A percentile compares a stretch with the other conserved stretches of the same genome.
phyloP scores from a whole-genome alignment of 331 rosid genomes.

The Saraca asoca region DNA sequence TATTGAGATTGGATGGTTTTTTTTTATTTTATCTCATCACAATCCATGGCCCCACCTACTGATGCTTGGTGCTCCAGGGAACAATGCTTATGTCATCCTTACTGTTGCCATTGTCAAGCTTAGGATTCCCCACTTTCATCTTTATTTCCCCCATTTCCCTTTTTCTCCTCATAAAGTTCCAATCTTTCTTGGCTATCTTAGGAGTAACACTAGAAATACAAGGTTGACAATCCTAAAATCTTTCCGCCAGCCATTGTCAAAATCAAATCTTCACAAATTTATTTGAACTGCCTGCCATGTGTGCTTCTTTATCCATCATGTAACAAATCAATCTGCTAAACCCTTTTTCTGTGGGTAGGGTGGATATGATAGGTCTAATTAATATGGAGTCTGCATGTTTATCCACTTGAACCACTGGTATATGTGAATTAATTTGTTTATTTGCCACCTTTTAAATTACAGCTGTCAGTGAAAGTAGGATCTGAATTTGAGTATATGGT shows the following conservation, averaged over 20 bases:
- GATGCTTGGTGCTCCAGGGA: conserved; percentile 73
- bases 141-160: conserved; percentile 31
- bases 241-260: conserved; percentile 40
- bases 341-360: conserved; percentile 34
- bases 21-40: conserved; percentile 41
- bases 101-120: conserved; percentile 56
- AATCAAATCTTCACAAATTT: conserved; percentile 43
- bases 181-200: conserved; percentile 44
- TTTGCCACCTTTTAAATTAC: conserved; percentile 38
- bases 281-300: conserved; percentile 59
- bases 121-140: conserved; percentile 87
- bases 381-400: conserved; percentile 48
- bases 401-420: conserved; percentile 44
- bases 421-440: conserved; percentile 31
- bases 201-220: conserved; percentile 46
- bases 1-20: conserved; percentile 40
- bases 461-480: conserved; percentile 41
- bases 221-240: conserved; percentile 49
- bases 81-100: conserved; percentile 74
- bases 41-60: conserved; percentile 56
- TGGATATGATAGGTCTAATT: conserved; percentile 30
- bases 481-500: conserved; percentile 28
- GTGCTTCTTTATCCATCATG: conserved; percentile 51
- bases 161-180: conserved; percentile 40
- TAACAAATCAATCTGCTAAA: conserved; percentile 39